A percentile compares a stretch with the other conserved stretches of the same genome.
These are phyloP conservation scores for Talaromyces sp. DNA, from an alignment of 2,329 filamentous ascomycete species.

Conservation along the genomic window DNA sequence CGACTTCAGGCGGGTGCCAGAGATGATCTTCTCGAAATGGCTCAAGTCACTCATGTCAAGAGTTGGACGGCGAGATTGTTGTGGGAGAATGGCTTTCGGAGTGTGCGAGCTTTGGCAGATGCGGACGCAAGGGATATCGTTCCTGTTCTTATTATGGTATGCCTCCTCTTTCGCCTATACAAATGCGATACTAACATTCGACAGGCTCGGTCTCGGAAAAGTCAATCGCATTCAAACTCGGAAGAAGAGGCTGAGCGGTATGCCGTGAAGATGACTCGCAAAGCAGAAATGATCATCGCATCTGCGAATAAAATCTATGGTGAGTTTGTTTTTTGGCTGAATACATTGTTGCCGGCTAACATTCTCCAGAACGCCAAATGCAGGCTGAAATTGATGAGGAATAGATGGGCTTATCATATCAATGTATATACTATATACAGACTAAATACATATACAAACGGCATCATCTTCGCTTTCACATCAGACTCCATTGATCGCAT, in stretches of 20 bases:
- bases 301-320: conserved; percentile 68
- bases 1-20: conserved; percentile 68
- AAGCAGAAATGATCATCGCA: conserved; percentile 65
- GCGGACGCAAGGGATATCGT: conserved; percentile 65
- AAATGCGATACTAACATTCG: neutral
- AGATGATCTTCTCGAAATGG: conserved; percentile 66
- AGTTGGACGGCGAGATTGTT: conserved; percentile 71
- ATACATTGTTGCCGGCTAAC: conserved; percentile 12
- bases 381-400: conserved; percentile 36
- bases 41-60: conserved; percentile 71
- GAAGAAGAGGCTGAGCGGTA: conserved; percentile 58
- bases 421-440: neutral
- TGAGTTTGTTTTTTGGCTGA: conserved; percentile 19
- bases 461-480: neutral
- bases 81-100: conserved; percentile 72
- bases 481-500: conserved; percentile 36
- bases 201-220: conserved; percentile 64
- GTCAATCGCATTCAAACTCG: conserved; percentile 48
- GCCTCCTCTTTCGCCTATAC: neutral
- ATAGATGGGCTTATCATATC: neutral
- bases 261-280: conserved; percentile 61
- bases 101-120: conserved; percentile 64
- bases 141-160: conserved; percentile 67
- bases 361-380: conserved; percentile 33
- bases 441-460: neutral